These are phyloP conservation scores for Pezicula carpinea DNA, from an alignment of 2,329 filamentous ascomycete genomes.

Conservation along the genomic window DNA sequence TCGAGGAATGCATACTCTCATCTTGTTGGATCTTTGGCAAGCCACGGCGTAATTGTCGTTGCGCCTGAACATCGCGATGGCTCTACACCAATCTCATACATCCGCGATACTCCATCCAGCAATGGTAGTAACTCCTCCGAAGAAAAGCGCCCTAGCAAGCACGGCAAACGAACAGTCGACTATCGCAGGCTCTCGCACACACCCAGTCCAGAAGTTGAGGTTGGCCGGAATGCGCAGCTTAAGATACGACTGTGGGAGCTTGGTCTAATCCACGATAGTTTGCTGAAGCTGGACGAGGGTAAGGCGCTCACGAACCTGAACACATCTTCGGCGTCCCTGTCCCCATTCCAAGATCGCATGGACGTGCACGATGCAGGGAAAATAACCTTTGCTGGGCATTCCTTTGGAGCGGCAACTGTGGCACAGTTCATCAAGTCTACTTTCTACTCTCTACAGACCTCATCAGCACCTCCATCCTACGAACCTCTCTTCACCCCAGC, in stretches of 20 bases:
- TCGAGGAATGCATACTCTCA: conserved; percentile 83
- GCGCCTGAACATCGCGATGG: conserved; percentile 82
- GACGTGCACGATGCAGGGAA: conserved; percentile 67
- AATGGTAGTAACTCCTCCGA: conserved; percentile 32
- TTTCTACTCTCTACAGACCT: conserved; percentile 53
- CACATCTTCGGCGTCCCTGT: conserved; percentile 42
- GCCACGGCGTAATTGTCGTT: conserved; percentile 74
- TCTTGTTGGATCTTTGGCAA: conserved; percentile 71
- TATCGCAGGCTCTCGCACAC: conserved; percentile 57
- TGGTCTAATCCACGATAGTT: conserved; percentile 62
- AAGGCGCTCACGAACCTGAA: conserved; percentile 48
- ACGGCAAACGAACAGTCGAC: conserved; percentile 26
- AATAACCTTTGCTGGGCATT: conserved; percentile 74
- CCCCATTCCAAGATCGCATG: conserved; percentile 55
- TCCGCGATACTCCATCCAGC: conserved; percentile 54
- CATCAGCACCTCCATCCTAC: conserved; percentile 41
- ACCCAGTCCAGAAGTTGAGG: conserved; percentile 60
- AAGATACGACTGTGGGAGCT: conserved; percentile 76
- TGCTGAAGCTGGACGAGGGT: conserved; percentile 61
- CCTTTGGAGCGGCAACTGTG: conserved; percentile 71
- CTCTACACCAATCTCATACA: conserved; percentile 68
- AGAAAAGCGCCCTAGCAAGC: conserved; percentile 21
- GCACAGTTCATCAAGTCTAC: conserved; percentile 76
- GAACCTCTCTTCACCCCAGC: conserved; percentile 58
- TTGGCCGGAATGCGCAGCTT: conserved; percentile 65